Percentiles rank a stretch among this genome's conserved stretches.
phyloP scores from a whole-genome alignment of 148 eudicot species.

The Polygonum maritimum region DNA sequence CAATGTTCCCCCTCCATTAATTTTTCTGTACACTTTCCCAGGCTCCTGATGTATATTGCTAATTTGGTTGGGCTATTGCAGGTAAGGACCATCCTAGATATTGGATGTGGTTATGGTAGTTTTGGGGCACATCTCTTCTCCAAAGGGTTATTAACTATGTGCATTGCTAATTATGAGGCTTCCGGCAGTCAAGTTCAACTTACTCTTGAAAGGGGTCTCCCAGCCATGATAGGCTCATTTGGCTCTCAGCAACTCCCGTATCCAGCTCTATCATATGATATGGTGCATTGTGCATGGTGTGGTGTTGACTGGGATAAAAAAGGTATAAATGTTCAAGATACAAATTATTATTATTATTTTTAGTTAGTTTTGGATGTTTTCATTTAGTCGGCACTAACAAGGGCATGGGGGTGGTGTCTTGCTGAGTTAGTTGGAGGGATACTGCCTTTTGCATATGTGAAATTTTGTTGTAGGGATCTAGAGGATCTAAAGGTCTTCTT shows the following conservation, averaged over 20 bases:
- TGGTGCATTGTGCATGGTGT: conserved; percentile 91
- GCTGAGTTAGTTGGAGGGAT: not conserved
- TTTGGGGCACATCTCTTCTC: conserved; percentile 90
- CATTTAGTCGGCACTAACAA: not conserved
- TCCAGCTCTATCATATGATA: conserved; percentile 83
- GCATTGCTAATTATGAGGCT: conserved; percentile 81
- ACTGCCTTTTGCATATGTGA: not conserved
- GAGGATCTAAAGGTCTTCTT: not conserved
- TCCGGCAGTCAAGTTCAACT: conserved; percentile 97
- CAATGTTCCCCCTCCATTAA: not conserved
- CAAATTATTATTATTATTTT: not conserved
- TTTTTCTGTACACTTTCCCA: not conserved
- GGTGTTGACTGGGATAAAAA: conserved; percentile 77
- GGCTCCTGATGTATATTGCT: not conserved
- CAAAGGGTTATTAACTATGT: conserved; percentile 60
- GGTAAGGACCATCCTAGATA: conserved; percentile 84
- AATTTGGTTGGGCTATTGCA: conserved; percentile 21
- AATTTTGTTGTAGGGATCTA: not conserved
- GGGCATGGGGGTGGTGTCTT: not conserved
- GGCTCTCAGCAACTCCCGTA: conserved; percentile 62
- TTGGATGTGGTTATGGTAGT: conserved; percentile 97
- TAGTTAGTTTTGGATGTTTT: not conserved
- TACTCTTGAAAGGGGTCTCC: conserved; percentile 96
- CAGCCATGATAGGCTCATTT: conserved; percentile 90
- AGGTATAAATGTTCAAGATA: conserved; percentile 33